phyloP scores from a whole-genome alignment of 208 protist genomes.

The Trypanosoma mega region DNA sequence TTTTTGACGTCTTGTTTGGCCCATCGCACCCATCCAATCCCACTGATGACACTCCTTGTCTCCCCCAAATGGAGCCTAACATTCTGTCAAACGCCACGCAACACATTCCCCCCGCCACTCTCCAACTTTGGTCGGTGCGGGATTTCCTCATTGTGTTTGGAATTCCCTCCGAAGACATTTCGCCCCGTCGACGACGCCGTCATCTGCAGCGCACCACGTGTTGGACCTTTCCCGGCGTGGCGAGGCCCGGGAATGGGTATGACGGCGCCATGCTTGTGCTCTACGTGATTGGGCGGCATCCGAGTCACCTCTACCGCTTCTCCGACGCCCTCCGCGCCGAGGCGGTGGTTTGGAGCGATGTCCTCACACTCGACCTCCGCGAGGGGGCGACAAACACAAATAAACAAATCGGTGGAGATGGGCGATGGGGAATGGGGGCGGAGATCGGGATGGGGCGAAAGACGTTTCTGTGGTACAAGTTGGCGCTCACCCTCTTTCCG shows the following conservation, averaged over 20 bases:
- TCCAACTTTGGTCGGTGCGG: background rate
- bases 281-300: slow-evolving; percentile 21
- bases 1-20: no score
- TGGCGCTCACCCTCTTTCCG: slow-evolving; percentile 37
- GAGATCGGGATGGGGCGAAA: slow-evolving; percentile 48
- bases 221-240: slow-evolving; percentile 37
- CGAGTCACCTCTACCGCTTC: slow-evolving; percentile 15
- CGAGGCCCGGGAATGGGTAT: slow-evolving; percentile 35
- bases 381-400: slow-evolving; percentile 28
- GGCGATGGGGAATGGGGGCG: slow-evolving; percentile 29
- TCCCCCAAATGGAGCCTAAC: no score
- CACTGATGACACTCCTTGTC: no score
- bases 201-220: slow-evolving; percentile 43
- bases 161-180: slow-evolving; percentile 42
- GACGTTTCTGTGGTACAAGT: slow-evolving; percentile 37
- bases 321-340: slow-evolving; percentile 37
- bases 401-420: slow-evolving; percentile 16
- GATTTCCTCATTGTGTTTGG: slow-evolving; percentile 37
- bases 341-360: slow-evolving; percentile 33
- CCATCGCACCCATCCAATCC: no score
- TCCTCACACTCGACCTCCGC: slow-evolving; percentile 32
- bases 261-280: slow-evolving; percentile 27
- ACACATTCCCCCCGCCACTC: slow-evolving; percentile 10
- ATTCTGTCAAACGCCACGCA: no score
- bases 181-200: slow-evolving; percentile 20